Evolutionary conservation across 768 basidiomycete species (phyloP).

Genomic region (Stropharia rugosoannulata): DNA sequence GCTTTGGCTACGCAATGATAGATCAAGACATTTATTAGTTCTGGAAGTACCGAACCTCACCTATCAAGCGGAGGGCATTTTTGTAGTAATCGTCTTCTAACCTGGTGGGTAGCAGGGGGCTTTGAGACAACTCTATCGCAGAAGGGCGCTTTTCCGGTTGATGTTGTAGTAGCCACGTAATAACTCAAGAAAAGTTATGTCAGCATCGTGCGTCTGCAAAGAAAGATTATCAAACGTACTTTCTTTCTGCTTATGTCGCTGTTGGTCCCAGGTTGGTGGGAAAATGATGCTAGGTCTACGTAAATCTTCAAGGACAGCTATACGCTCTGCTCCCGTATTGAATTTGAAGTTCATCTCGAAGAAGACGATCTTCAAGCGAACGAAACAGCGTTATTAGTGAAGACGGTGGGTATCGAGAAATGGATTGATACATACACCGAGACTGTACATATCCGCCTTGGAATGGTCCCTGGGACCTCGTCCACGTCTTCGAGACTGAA

Average conservation of each 20-base stretch:
- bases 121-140: constrained; percentile 82
- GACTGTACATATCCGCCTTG: constrained; percentile 94
- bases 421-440: constrained; percentile 59
- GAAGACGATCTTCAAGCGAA: constrained; percentile 73
- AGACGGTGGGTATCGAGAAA: background rate
- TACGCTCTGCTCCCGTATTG: constrained; percentile 80
- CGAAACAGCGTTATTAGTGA: background rate
- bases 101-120: constrained; percentile 69
- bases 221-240: constrained; percentile 21
- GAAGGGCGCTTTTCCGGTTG: constrained; percentile 76
- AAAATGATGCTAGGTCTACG: constrained; percentile 74
- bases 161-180: constrained; percentile 79
- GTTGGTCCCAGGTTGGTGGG: constrained; percentile 70
- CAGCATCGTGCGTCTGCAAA: background rate
- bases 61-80: constrained; percentile 73
- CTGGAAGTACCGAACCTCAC: constrained; percentile 35
- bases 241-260: constrained; percentile 69
- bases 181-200: constrained; percentile 46
- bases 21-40: background rate
- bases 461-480: constrained; percentile 72
- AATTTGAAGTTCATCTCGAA: constrained; percentile 95
- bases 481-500: constrained; percentile 51
- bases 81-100: constrained; percentile 88
- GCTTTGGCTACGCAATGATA: constrained; percentile 54
- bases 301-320: constrained; percentile 77